phyloP scores from a whole-genome alignment of 768 basidiomycete species.

The Clitopilus passeckerianus region DNA sequence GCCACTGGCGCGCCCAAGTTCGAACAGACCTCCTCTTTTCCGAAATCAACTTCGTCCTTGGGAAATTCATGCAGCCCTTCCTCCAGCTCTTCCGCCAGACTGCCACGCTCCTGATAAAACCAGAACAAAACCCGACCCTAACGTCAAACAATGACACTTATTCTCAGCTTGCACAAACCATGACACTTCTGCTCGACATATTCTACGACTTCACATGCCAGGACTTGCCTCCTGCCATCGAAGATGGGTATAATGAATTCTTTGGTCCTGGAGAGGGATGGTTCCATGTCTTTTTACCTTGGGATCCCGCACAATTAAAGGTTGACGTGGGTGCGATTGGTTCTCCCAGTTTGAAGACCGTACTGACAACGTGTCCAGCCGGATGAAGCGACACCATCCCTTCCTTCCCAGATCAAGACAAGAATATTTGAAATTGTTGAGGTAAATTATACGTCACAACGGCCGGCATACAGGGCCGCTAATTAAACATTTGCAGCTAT shows the following conservation, averaged over 20 bases:
- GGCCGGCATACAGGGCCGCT: neutral
- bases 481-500: constrained; percentile 44
- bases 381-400: constrained; percentile 78
- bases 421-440: constrained; percentile 88
- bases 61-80: constrained; percentile 80
- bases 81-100: constrained; percentile 77
- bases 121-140: constrained; percentile 26
- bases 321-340: constrained; percentile 54
- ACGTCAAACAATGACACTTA: constrained; percentile 33
- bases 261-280: constrained; percentile 67
- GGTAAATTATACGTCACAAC: constrained; percentile 30
- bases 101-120: constrained; percentile 38
- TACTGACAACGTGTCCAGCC: constrained; percentile 33
- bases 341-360: constrained; percentile 7
- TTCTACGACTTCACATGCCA: constrained; percentile 95
- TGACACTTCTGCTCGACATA: constrained; percentile 77
- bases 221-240: constrained; percentile 91
- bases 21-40: constrained; percentile 83
- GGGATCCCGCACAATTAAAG: constrained; percentile 66
- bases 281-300: constrained; percentile 77
- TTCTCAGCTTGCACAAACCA: constrained; percentile 60
- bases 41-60: constrained; percentile 88
- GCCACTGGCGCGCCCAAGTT: constrained; percentile 87
- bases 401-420: constrained; percentile 89
- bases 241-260: constrained; percentile 81